Percentiles rank a stretch among this genome's conserved stretches.
phyloP scores from a whole-genome alignment of 2,329 filamentous ascomycete species.

The Colletotrichum tanaceti region DNA sequence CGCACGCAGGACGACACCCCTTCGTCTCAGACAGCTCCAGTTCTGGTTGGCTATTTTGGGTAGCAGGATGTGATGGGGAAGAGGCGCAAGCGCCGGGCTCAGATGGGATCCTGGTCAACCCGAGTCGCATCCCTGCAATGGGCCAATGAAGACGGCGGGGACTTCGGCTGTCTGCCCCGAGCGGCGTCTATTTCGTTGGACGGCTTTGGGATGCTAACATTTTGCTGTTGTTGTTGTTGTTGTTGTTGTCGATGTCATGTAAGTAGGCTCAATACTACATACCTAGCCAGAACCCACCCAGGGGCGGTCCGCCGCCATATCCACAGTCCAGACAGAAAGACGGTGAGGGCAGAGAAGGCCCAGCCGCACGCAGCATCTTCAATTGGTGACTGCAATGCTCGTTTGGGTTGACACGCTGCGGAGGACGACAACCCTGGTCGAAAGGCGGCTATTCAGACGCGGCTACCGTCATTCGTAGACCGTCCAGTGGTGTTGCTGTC shows the following conservation, averaged over 20 bases:
- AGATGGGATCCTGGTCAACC: constrained; percentile 43
- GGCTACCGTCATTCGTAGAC: background rate
- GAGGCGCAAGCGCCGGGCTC: constrained; percentile 53
- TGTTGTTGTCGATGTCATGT: background rate
- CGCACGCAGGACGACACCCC: constrained; percentile 38
- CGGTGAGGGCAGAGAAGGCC: constrained; percentile 21
- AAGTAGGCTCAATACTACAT: no score
- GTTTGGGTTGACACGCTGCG: background rate
- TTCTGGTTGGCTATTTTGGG: constrained; percentile 55
- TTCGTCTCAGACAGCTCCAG: constrained; percentile 43
- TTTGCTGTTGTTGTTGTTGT: no score
- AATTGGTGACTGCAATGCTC: background rate
- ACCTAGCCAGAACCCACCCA: constrained; percentile 16
- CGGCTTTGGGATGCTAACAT: background rate
- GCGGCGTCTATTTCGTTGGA: constrained; percentile 38
- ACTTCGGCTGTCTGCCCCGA: constrained; percentile 40
- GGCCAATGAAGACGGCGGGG: constrained; percentile 44
- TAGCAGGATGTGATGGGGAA: constrained; percentile 43
- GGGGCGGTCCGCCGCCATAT: constrained; percentile 13
- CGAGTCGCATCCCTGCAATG: constrained; percentile 39
- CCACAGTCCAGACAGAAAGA: constrained; percentile 30
- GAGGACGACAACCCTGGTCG: background rate
- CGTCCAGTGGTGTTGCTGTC: constrained; percentile 12
- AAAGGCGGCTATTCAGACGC: constrained; percentile 36
- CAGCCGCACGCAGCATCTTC: no score